Evolutionary conservation across 177 flowering plant genomes (phyloP).

Genomic region (Vitis hybrid): DNA sequence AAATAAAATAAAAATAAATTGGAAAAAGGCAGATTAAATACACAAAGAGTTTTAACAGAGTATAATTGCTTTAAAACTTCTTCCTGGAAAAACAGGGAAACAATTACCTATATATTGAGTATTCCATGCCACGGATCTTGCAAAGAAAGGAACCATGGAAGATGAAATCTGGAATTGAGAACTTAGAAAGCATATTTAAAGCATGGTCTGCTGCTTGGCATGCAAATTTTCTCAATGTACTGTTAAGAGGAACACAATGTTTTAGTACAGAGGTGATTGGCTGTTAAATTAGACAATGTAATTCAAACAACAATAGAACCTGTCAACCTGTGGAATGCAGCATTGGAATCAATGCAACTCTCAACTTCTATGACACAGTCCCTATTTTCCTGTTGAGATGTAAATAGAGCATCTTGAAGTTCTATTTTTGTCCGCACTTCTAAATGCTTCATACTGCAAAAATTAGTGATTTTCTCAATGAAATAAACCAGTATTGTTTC

Average conservation of each 20-base stretch:
- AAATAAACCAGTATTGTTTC: neutral
- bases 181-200: constrained; percentile 36
- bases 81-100: neutral
- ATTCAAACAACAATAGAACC: neutral
- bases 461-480: neutral
- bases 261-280: constrained; percentile 6
- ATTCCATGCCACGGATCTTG: constrained; percentile 53
- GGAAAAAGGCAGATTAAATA: neutral
- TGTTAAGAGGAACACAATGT: constrained; percentile 22
- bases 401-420: constrained; percentile 57
- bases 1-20: neutral
- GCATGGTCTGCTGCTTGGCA: constrained; percentile 68
- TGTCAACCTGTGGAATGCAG: constrained; percentile 75
- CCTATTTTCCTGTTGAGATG: constrained; percentile 40
- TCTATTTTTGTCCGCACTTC: constrained; percentile 66
- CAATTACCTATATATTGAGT: constrained; percentile 60
- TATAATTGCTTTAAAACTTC: neutral
- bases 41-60: neutral
- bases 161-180: constrained; percentile 33
- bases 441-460: constrained; percentile 70
- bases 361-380: constrained; percentile 84
- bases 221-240: constrained; percentile 55
- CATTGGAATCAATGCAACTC: constrained; percentile 75
- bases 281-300: neutral
- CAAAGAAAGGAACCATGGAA: constrained; percentile 18